phyloP scores from a whole-genome alignment of 1,284 basidiomycete species.

The Mycosarcoma maydis region DNA sequence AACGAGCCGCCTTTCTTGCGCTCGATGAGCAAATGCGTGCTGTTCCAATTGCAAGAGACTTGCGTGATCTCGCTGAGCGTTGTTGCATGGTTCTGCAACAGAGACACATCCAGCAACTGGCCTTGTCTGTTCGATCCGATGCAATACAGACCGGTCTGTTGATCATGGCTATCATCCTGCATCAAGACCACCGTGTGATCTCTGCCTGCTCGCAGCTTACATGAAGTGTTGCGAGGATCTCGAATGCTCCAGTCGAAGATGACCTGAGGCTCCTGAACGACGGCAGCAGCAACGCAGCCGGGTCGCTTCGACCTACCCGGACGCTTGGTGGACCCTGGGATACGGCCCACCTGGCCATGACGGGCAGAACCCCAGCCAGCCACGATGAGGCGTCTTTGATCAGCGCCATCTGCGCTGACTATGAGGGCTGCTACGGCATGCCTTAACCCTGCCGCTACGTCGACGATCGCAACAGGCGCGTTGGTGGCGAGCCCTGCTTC shows the following conservation, averaged over 20 bases:
- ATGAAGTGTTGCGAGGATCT: not conserved
- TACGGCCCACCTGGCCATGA: constrained; percentile 31
- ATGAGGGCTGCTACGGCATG: constrained; percentile 24
- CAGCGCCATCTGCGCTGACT: not conserved
- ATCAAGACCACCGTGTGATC: constrained; percentile 32
- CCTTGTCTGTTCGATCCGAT: constrained; percentile 33
- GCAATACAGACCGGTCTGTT: not conserved
- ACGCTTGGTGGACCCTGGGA: constrained; percentile 1
- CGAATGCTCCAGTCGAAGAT: constrained; percentile 19
- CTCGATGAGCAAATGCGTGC: constrained; percentile 18
- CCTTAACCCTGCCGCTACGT: constrained; percentile 26
- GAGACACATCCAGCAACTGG: constrained; percentile 8
- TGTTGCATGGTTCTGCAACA: not conserved
- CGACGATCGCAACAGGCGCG: constrained; percentile 4
- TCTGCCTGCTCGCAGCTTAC: constrained; percentile 25
- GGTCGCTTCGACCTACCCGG: constrained; percentile 5
- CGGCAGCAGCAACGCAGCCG: constrained; percentile 6
- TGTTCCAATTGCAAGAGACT: constrained; percentile 45
- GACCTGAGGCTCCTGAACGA: constrained; percentile 29
- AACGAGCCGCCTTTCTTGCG: not conserved
- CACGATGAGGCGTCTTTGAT: constrained; percentile 5
- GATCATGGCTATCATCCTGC: not conserved
- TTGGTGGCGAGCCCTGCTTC: constrained; percentile 9
- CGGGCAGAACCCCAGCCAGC: constrained; percentile 44
- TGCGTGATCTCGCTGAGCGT: constrained; percentile 3